These are phyloP conservation scores for Phaeosphaeria sp. DNA, from an alignment of 2,329 filamentous ascomycete genomes.

Conservation along the genomic window DNA sequence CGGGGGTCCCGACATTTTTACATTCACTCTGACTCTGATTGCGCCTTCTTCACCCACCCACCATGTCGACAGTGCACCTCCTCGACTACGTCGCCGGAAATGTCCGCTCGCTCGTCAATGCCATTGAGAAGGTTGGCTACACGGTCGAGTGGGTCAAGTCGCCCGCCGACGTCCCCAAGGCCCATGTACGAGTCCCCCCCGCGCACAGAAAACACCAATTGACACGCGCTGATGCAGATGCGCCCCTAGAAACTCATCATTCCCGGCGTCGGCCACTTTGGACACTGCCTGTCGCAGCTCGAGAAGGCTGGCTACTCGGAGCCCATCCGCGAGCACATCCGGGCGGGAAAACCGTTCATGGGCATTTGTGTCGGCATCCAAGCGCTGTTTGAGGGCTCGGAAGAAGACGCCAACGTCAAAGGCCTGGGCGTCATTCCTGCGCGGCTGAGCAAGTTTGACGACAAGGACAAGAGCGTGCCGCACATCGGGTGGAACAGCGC, in stretches of 20 bases:
- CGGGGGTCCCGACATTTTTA: conserved; percentile 8
- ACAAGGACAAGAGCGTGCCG: conserved; percentile 84
- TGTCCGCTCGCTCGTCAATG: conserved; percentile 93
- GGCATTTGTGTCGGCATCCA: conserved; percentile 96
- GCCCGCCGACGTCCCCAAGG: conserved; percentile 82
- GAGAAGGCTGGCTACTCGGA: conserved; percentile 81
- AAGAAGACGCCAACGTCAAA: conserved; percentile 73
- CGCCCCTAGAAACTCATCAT: conserved; percentile 81
- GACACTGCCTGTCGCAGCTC: conserved; percentile 90
- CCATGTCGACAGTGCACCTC: conserved; percentile 80
- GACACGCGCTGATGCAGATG: conserved; percentile 44
- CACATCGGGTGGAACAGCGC: conserved; percentile 99
- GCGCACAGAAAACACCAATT: conserved; percentile 26
- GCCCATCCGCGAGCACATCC: conserved; percentile 82
- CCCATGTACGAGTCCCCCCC: conserved; percentile 67
- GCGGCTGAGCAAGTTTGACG: conserved; percentile 76
- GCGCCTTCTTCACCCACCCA: conserved; percentile 24
- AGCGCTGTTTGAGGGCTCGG: conserved; percentile 84
- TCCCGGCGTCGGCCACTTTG: conserved; percentile 96
- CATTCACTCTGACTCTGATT: conserved; percentile 2
- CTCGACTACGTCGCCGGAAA: conserved; percentile 95
- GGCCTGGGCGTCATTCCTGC: conserved; percentile 80
- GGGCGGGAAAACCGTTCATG: conserved; percentile 95
- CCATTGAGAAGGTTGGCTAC: conserved; percentile 94
- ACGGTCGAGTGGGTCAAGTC: conserved; percentile 89